phyloP scores from a whole-genome alignment of 2,329 filamentous ascomycete genomes.

The Diplodia scrobiculata region DNA sequence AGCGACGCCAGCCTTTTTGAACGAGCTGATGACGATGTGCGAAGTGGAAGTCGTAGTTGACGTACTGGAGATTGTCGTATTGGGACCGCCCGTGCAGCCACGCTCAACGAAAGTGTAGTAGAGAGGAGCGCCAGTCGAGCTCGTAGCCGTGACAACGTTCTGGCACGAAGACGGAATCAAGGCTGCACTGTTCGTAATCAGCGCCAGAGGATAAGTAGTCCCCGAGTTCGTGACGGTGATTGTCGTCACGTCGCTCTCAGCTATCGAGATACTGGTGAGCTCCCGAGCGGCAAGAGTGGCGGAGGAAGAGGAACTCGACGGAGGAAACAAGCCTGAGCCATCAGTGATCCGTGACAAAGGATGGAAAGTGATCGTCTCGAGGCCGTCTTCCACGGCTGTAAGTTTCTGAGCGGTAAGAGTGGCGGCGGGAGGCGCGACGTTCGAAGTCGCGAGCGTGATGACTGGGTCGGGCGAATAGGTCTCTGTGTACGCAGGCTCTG shows the following conservation, averaged over 20 bases:
- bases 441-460: not conserved
- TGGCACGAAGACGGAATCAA: slow-evolving; percentile 2
- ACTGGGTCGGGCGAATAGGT: not conserved
- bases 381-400: not conserved
- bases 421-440: not conserved
- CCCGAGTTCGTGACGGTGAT: not conserved
- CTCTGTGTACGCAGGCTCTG: not conserved
- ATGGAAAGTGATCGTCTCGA: not conserved
- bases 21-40: not conserved
- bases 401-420: not conserved
- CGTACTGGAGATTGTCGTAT: not conserved
- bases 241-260: not conserved
- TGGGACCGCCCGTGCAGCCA: not conserved
- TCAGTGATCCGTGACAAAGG: slow-evolving; percentile 1
- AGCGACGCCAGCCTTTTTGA: not conserved
- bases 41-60: slow-evolving; percentile 2
- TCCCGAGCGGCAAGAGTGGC: not conserved
- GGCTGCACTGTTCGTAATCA: slow-evolving; percentile 3
- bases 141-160: not conserved
- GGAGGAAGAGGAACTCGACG: not conserved
- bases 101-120: slow-evolving; percentile 14
- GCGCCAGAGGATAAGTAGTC: slow-evolving; percentile 3
- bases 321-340: not conserved
- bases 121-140: not conserved
- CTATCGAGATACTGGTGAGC: not conserved